Conservation (phyloP, 768 basidiomycete genomes). For the Psilocybe cyanescens region DNA sequence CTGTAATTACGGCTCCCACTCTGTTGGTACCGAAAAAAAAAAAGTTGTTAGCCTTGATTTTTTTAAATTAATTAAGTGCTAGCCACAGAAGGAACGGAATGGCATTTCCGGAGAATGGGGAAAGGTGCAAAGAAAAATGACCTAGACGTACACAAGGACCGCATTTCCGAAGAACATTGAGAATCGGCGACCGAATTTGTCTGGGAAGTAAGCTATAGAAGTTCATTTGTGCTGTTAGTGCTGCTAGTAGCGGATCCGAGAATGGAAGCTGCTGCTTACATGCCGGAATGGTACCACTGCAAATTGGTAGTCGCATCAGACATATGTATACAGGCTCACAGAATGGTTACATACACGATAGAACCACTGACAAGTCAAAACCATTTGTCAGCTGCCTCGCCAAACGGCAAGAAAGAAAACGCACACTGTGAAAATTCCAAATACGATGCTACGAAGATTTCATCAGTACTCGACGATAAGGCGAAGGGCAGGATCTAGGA, state of each 20-base stretch:
- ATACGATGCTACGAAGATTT: conserved; percentile 42
- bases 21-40: conserved; percentile 23
- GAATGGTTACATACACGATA: conserved; percentile 32
- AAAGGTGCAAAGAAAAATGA: background rate
- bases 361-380: conserved; percentile 34
- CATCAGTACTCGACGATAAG: background rate
- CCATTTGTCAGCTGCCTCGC: conserved; percentile 1
- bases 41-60: no score
- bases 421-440: conserved; percentile 56
- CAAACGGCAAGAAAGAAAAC: conserved; percentile 14
- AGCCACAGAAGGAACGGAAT: no score
- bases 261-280: conserved; percentile 28
- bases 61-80: background rate
- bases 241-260: background rate
- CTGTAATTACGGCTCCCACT: conserved; percentile 51
- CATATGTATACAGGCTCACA: background rate
- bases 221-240: conserved; percentile 1
- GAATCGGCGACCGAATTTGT: conserved; percentile 51
- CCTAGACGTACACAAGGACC: conserved; percentile 41
- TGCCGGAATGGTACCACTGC: conserved; percentile 49
- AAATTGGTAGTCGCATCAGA: background rate
- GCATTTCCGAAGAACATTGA: conserved; percentile 54
- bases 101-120: background rate
- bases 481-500: background rate
- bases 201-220: conserved; percentile 45